phyloP scores from a whole-genome alignment of 169 alveolate species.

The Cystoisospora suis region DNA sequence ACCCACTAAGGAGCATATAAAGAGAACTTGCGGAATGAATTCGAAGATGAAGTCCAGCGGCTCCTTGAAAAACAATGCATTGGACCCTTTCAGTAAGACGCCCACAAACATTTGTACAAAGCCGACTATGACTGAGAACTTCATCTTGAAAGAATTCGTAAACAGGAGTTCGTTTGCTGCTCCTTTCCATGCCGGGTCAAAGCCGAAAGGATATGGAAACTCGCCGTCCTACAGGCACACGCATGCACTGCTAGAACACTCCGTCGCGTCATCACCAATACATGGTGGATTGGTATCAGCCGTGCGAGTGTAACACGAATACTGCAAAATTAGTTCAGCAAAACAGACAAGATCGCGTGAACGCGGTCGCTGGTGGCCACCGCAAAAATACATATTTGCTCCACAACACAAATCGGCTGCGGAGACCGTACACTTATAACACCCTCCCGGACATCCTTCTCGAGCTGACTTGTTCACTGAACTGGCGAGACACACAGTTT shows the following conservation, averaged over 20 bases:
- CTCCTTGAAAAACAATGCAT: conserved; percentile 89
- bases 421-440: not conserved
- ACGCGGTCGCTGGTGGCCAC: too few relatives aligned
- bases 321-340: too few relatives aligned
- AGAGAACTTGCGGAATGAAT: conserved; percentile 96
- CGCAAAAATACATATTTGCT: too few relatives aligned
- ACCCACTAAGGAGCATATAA: conserved; percentile 94
- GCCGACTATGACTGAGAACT: conserved; percentile 91
- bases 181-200: conserved; percentile 98
- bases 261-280: too few relatives aligned
- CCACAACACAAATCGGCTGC: too few relatives aligned
- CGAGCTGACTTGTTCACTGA: too few relatives aligned
- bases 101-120: conserved; percentile 89
- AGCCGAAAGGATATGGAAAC: conserved; percentile 94
- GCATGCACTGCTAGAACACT: not conserved
- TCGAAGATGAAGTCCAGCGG: conserved; percentile 94
- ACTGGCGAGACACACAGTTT: too few relatives aligned
- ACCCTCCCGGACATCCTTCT: too few relatives aligned
- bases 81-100: conserved; percentile 86
- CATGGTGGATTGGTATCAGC: too few relatives aligned
- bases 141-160: conserved; percentile 98
- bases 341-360: too few relatives aligned
- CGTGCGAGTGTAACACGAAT: too few relatives aligned
- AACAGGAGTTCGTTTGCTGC: conserved; percentile 94
- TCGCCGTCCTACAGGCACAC: not conserved